A percentile compares a stretch with the other conserved stretches of the same genome.
These are phyloP conservation scores for Lagenaria siceraria DNA, from an alignment of 306 rosid genomes.

Conservation along the genomic window DNA sequence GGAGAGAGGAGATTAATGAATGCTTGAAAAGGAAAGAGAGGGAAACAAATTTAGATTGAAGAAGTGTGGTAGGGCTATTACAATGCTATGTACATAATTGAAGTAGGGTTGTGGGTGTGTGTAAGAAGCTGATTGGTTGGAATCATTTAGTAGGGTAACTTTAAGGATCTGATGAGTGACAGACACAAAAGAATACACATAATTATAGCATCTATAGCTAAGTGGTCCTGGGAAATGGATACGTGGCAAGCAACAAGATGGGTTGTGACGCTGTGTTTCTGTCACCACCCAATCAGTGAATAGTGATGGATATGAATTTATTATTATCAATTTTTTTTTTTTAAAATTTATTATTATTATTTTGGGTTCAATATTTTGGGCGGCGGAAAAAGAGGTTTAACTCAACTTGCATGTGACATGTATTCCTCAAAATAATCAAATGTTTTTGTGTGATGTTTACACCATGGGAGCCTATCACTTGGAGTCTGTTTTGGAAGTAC, in stretches of 20 bases:
- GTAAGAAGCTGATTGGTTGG: background rate
- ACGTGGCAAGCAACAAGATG: background rate
- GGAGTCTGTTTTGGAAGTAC: background rate
- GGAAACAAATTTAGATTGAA: background rate
- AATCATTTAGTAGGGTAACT: background rate
- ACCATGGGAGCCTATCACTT: background rate
- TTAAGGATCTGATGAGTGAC: constrained; percentile 2
- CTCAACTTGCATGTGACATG: background rate
- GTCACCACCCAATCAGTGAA: constrained; percentile 1
- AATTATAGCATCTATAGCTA: background rate
- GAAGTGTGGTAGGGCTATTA: background rate
- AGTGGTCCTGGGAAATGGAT: background rate
- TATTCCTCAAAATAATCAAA: background rate
- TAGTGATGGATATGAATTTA: background rate
- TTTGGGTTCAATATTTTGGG: background rate
- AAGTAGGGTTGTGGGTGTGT: background rate
- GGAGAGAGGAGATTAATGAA: background rate
- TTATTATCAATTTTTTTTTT: background rate
- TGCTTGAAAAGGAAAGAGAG: background rate
- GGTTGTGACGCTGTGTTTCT: background rate
- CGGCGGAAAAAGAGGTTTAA: background rate
- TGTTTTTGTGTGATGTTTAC: background rate
- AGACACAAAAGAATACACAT: background rate
- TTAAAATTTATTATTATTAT: too few relatives aligned
- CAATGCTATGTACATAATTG: background rate